These are phyloP conservation scores for Trichophyton schoenleinii DNA, from an alignment of 2,329 filamentous ascomycete species.

Conservation along the genomic window DNA sequence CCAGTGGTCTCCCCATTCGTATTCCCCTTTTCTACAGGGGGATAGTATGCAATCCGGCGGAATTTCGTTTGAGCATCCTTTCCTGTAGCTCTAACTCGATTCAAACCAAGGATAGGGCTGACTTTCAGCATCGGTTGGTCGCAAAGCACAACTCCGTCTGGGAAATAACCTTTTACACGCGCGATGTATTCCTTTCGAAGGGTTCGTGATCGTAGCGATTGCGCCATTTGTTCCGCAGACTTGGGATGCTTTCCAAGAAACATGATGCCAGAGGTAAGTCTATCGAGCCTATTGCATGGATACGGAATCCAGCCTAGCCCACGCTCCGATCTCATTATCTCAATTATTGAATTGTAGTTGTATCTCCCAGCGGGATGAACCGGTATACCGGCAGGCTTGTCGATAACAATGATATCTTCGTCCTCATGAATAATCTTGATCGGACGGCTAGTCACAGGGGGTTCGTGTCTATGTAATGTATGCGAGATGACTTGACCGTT, in stretches of 20 bases:
- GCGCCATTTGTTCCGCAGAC: constrained; percentile 63
- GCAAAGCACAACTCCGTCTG: constrained; percentile 80
- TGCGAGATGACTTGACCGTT: constrained; percentile 90
- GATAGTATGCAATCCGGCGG: constrained; percentile 83
- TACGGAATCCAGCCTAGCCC: constrained; percentile 47
- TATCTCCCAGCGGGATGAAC: constrained; percentile 93
- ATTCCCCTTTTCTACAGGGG: constrained; percentile 32
- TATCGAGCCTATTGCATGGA: constrained; percentile 85
- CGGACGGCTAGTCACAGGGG: constrained; percentile 69
- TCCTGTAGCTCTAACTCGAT: constrained; percentile 84
- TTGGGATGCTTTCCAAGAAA: constrained; percentile 81
- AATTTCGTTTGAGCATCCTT: constrained; percentile 87
- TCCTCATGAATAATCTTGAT: constrained; percentile 83
- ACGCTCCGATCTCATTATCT: constrained; percentile 76
- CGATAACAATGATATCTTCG: constrained; percentile 85
- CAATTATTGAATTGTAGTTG: constrained; percentile 85
- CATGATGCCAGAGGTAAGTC: constrained; percentile 93
- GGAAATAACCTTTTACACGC: constrained; percentile 80
- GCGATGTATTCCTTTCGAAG: constrained; percentile 94
- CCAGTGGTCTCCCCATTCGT: constrained; percentile 4
- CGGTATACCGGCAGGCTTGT: constrained; percentile 89
- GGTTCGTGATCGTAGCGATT: constrained; percentile 64
- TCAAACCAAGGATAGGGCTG: constrained; percentile 86
- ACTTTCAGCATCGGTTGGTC: constrained; percentile 89
- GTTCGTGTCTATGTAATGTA: constrained; percentile 89